phyloP scores from a whole-genome alignment of 768 basidiomycete genomes.

The Lanmaoa pseudosensibilis region DNA sequence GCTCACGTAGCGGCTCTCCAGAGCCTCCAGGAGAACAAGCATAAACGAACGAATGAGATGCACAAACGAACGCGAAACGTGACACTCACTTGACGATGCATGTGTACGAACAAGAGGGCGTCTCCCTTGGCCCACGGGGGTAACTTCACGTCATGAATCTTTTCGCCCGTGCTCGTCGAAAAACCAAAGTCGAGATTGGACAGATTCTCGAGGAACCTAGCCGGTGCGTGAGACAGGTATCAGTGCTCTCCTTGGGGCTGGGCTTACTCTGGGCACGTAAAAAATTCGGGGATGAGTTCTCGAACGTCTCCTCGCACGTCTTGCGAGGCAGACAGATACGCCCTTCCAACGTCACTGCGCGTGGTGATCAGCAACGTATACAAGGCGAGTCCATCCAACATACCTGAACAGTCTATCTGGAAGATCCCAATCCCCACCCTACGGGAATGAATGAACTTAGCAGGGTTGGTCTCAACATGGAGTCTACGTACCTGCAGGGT shows the following conservation, averaged over 20 bases:
- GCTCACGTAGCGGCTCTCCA: slow-evolving; percentile 87
- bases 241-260: background rate
- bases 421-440: slow-evolving; percentile 95
- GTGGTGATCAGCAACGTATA: slow-evolving; percentile 8
- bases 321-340: slow-evolving; percentile 81
- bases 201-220: slow-evolving; percentile 80
- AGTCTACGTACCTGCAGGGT: slow-evolving; percentile 63
- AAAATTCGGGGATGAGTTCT: slow-evolving; percentile 91
- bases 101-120: slow-evolving; percentile 74
- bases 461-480: background rate
- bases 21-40: slow-evolving; percentile 48
- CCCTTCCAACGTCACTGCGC: slow-evolving; percentile 68
- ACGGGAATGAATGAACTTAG: slow-evolving; percentile 1
- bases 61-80: background rate
- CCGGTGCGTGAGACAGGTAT: background rate
- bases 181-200: slow-evolving; percentile 78
- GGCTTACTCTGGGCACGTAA: slow-evolving; percentile 72
- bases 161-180: slow-evolving; percentile 70
- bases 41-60: background rate
- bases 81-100: slow-evolving; percentile 67
- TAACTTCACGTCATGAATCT: slow-evolving; percentile 83
- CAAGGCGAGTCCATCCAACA: slow-evolving; percentile 2
- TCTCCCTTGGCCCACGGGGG: slow-evolving; percentile 90
- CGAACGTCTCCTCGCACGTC: slow-evolving; percentile 91
- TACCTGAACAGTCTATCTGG: slow-evolving; percentile 84